A percentile compares a stretch with the other conserved stretches of the same genome.
Evolutionary conservation across 1,284 basidiomycete genomes (phyloP).

Genomic region (Cutaneotrichosporon cavernicola): DNA sequence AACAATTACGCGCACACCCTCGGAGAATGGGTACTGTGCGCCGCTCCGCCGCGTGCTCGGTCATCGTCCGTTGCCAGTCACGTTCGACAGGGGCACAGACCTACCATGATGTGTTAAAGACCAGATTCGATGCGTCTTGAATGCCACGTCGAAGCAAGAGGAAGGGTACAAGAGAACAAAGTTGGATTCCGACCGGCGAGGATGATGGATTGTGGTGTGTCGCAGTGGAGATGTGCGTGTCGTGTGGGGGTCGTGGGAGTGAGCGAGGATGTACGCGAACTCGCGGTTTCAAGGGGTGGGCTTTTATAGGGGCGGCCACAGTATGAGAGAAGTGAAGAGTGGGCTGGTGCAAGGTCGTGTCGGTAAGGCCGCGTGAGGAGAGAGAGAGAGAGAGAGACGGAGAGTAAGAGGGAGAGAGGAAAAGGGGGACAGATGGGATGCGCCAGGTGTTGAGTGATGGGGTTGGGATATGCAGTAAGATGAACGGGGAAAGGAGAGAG

Average conservation of each 20-base stretch:
- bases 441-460: neutral
- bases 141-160: slow-evolving; percentile 1
- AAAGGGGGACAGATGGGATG: neutral
- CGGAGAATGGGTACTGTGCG: neutral
- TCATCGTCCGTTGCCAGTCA: neutral
- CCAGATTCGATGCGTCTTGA: neutral
- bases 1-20: neutral
- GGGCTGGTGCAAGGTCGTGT: neutral
- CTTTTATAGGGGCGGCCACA: too few species aligned
- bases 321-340: neutral
- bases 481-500: neutral
- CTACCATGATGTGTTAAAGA: slow-evolving; percentile 3
- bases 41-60: neutral
- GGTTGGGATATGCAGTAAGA: too few species aligned
- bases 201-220: neutral
- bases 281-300: neutral
- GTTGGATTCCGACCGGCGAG: neutral
- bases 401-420: too few species aligned
- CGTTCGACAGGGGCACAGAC: neutral
- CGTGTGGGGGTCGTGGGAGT: neutral
- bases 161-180: neutral
- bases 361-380: neutral
- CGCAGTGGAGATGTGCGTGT: neutral
- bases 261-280: neutral
- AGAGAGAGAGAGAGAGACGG: neutral